A percentile compares a stretch with the other conserved stretches of the same genome.
These are phyloP conservation scores for Areca catechu DNA, from an alignment of 176 grass and related monocot species.

Conservation along the genomic window DNA sequence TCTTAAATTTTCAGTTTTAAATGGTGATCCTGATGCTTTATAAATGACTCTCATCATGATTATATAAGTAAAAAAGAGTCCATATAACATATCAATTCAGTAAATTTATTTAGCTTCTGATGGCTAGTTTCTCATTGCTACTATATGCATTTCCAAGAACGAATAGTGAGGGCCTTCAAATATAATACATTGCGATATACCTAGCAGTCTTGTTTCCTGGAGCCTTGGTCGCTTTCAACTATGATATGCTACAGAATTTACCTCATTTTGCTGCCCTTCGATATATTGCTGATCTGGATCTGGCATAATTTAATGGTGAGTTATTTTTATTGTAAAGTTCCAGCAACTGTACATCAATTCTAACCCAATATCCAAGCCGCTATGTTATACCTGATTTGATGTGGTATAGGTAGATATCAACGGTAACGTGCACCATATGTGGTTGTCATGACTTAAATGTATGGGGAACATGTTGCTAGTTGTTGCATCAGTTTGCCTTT, in stretches of 20 bases:
- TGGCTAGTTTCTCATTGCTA: conserved; percentile 22
- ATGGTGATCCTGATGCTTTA: too few species aligned
- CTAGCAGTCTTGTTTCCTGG: conserved; percentile 71
- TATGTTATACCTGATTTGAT: too few species aligned
- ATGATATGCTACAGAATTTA: conserved; percentile 45
- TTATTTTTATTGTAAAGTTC: conserved; percentile 6
- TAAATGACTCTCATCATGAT: too few species aligned
- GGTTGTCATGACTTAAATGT: too few species aligned
- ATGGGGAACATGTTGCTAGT: too few species aligned
- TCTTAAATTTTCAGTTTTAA: too few species aligned
- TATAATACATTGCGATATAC: conserved; percentile 86
- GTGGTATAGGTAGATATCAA: too few species aligned
- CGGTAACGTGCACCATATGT: too few species aligned
- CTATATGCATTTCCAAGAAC: background rate
- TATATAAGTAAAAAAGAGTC: too few species aligned
- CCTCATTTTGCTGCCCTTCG: conserved; percentile 50
- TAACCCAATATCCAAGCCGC: too few species aligned
- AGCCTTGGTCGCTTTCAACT: conserved; percentile 81
- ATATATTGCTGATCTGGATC: conserved; percentile 83
- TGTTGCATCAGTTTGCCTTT: too few species aligned
- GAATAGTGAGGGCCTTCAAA: conserved; percentile 67
- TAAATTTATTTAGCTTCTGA: conserved; percentile 9
- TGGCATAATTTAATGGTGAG: conserved; percentile 89
- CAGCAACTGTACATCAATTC: background rate
- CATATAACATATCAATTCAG: background rate